Conservation (phyloP, 2,329 filamentous ascomycete genomes). For the Verticillium dahliae region DNA sequence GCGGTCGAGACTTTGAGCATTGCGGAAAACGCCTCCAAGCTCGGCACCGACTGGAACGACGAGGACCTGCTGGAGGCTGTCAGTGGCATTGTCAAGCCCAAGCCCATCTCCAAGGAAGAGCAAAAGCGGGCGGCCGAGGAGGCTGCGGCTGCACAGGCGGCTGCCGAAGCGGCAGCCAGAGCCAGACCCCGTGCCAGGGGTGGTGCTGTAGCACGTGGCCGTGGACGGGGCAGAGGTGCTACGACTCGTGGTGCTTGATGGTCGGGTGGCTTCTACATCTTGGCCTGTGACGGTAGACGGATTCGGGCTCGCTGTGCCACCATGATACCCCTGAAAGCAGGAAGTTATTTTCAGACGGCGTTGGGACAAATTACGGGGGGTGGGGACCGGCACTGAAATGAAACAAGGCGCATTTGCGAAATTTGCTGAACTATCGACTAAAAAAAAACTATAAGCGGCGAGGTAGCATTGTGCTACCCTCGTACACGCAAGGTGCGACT, state of each 20-base stretch:
- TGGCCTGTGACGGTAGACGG: not conserved
- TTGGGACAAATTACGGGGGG: not conserved
- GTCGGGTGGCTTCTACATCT: not conserved
- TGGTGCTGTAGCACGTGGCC: constrained; percentile 7
- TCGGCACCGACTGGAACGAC: constrained; percentile 36
- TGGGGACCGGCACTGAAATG: not conserved
- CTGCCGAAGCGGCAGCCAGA: constrained; percentile 19
- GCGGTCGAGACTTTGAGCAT: constrained; percentile 7
- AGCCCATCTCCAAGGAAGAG: constrained; percentile 11
- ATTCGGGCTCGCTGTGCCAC: not conserved
- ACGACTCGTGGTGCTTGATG: constrained; percentile 17
- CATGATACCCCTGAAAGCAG: not conserved
- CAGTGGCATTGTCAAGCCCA: constrained; percentile 31
- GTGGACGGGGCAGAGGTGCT: constrained; percentile 7
- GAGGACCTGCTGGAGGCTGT: constrained; percentile 38
- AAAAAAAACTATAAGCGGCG: not conserved
- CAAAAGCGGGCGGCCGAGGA: constrained; percentile 14
- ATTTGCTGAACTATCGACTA: not conserved
- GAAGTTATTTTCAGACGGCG: not conserved
- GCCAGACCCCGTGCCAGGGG: constrained; percentile 13
- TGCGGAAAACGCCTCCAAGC: constrained; percentile 28
- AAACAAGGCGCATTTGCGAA: not conserved
- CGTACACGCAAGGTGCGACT: not conserved
- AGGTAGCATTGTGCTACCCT: not conserved
- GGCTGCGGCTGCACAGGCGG: constrained; percentile 13